Evolutionary conservation across 257 asterid species (phyloP).

Genomic region (Plectranthus barbatus): DNA sequence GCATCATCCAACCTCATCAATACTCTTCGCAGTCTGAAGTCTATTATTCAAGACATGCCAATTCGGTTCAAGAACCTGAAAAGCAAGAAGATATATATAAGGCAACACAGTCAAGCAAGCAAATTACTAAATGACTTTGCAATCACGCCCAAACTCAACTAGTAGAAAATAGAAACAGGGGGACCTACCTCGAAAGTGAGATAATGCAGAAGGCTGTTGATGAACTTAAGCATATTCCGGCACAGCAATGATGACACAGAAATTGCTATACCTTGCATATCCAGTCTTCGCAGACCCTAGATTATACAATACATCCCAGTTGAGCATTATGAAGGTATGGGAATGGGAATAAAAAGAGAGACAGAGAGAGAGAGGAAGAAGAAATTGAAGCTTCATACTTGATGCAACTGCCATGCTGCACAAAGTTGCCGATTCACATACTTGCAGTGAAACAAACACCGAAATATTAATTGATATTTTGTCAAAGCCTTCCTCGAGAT

Average conservation of each 20-base stretch:
- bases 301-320: constrained; percentile 11
- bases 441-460: constrained; percentile 88
- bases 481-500: constrained; percentile 85
- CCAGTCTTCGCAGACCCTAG: constrained; percentile 84
- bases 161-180: constrained; percentile 2
- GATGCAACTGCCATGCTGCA: constrained; percentile 97
- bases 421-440: constrained; percentile 95
- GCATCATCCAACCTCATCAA: constrained; percentile 65
- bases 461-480: constrained; percentile 83
- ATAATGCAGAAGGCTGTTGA: constrained; percentile 89
- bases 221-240: constrained; percentile 92
- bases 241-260: constrained; percentile 91
- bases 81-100: not conserved
- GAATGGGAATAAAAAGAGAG: too few species aligned
- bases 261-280: constrained; percentile 91
- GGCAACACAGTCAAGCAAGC: not conserved
- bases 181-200: constrained; percentile 84
- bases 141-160: not conserved
- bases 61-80: constrained; percentile 96
- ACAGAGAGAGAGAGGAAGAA: not conserved
- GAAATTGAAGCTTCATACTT: constrained; percentile 31
- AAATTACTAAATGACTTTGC: not conserved
- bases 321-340: constrained; percentile 2
- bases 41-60: constrained; percentile 92
- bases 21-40: constrained; percentile 92